These are phyloP conservation scores for Tagetes patula DNA, from an alignment of 129 eudicot genomes.

Conservation along the genomic window DNA sequence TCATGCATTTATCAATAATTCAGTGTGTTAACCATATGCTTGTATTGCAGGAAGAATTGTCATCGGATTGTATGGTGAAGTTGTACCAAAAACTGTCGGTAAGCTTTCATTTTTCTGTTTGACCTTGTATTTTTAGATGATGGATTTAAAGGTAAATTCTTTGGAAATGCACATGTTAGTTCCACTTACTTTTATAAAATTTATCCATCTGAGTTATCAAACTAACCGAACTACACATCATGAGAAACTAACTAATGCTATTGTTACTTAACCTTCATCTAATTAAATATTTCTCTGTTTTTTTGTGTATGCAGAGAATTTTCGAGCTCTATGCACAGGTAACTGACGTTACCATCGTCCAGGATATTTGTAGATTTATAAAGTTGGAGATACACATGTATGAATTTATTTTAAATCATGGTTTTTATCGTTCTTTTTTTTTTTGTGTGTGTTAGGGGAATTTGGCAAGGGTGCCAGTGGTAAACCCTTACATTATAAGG, in stretches of 20 bases:
- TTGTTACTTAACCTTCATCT: neutral
- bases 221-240: neutral
- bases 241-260: slow-evolving; percentile 17
- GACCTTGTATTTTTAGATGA: slow-evolving; percentile 3
- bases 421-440: slow-evolving; percentile 16
- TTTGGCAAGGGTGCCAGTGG: slow-evolving; percentile 72
- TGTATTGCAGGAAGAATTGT: slow-evolving; percentile 74
- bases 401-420: neutral
- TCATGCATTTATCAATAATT: neutral
- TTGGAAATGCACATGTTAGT: neutral
- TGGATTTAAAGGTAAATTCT: neutral
- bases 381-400: neutral
- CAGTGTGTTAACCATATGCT: slow-evolving; percentile 15
- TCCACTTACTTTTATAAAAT: neutral
- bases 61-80: slow-evolving; percentile 80
- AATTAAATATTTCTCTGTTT: neutral
- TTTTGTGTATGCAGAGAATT: slow-evolving; percentile 63
- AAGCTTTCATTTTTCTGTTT: slow-evolving; percentile 31
- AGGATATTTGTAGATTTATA: neutral
- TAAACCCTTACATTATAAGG: slow-evolving; percentile 71
- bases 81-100: slow-evolving; percentile 88
- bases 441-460: slow-evolving; percentile 54
- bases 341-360: slow-evolving; percentile 27
- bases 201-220: neutral
- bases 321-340: slow-evolving; percentile 97